These are phyloP conservation scores for Rhodamnia rubescens DNA, from an alignment of 345 rosid genomes.

Conservation along the genomic window DNA sequence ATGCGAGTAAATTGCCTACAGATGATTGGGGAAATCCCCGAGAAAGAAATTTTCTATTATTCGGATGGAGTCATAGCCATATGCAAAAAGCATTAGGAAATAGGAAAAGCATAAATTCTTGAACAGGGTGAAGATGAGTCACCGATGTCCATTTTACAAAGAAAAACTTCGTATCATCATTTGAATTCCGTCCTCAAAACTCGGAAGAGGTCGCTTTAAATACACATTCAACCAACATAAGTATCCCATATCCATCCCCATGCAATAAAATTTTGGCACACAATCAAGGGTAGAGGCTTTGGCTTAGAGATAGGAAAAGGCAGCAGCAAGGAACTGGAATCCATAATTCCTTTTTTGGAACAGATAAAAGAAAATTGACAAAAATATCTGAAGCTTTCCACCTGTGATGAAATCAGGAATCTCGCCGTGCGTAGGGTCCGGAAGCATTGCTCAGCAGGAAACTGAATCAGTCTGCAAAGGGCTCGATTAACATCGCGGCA, in stretches of 20 bases:
- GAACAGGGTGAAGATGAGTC: neutral
- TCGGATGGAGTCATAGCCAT: neutral
- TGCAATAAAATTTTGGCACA: neutral
- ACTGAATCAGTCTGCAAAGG: neutral
- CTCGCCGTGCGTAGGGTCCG: neutral
- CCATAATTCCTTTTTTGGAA: neutral
- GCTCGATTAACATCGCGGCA: neutral
- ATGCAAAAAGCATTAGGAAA: neutral
- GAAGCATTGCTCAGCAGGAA: neutral
- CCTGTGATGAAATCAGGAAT: neutral
- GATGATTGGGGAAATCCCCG: neutral
- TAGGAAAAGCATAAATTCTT: neutral
- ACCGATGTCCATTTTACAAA: neutral
- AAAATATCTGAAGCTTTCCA: neutral
- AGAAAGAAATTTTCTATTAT: neutral
- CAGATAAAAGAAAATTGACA: neutral
- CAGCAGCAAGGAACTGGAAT: neutral
- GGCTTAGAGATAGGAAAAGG: neutral
- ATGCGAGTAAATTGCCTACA: neutral
- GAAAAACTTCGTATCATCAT: neutral
- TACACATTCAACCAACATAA: neutral
- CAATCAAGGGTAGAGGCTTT: neutral
- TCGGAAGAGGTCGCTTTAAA: neutral
- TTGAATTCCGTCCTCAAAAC: neutral
- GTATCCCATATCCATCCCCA: neutral